These are phyloP conservation scores for Wallacemonas collosoma DNA, from an alignment of 208 protist genomes.

Conservation along the genomic window DNA sequence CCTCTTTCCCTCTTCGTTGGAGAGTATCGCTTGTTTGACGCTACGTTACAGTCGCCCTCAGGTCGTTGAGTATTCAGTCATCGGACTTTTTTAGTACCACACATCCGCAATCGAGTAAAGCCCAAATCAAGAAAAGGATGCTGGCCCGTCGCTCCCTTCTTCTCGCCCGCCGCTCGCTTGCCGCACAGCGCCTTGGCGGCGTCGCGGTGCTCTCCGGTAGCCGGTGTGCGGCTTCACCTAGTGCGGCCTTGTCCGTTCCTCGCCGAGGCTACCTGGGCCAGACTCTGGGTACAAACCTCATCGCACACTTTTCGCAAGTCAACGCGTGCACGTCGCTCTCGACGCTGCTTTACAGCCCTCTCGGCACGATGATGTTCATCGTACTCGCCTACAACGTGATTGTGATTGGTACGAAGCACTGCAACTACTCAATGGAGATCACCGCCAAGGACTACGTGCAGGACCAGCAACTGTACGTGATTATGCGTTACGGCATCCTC, in stretches of 20 bases:
- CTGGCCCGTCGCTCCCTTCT: conserved; percentile 29
- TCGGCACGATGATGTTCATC: conserved; percentile 74
- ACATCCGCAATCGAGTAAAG: neutral
- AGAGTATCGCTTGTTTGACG: too few relatives aligned
- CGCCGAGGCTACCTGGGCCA: conserved; percentile 42
- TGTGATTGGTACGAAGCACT: conserved; percentile 81
- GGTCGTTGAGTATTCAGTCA: too few relatives aligned
- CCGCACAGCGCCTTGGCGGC: conserved; percentile 12
- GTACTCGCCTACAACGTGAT: conserved; percentile 89
- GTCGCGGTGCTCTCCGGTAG: conserved; percentile 18
- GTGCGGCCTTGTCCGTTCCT: conserved; percentile 23
- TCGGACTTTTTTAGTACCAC: neutral
- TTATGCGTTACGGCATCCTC: conserved; percentile 87
- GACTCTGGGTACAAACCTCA: conserved; percentile 53
- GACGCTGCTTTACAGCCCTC: conserved; percentile 76
- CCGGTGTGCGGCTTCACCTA: neutral
- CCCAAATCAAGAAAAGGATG: conserved; percentile 19
- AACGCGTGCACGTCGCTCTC: conserved; percentile 57
- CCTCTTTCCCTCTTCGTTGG: conserved; percentile 1
- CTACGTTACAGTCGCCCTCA: too few relatives aligned
- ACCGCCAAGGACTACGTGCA: conserved; percentile 91
- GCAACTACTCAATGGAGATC: conserved; percentile 85
- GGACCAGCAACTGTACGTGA: conserved; percentile 81
- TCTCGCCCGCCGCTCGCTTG: conserved; percentile 23
- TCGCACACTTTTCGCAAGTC: conserved; percentile 59